Evolutionary conservation across 768 basidiomycete genomes (phyloP), one percentile per base, ranked within the genome.

Genomic region (Clavulina sp.): DNA sequence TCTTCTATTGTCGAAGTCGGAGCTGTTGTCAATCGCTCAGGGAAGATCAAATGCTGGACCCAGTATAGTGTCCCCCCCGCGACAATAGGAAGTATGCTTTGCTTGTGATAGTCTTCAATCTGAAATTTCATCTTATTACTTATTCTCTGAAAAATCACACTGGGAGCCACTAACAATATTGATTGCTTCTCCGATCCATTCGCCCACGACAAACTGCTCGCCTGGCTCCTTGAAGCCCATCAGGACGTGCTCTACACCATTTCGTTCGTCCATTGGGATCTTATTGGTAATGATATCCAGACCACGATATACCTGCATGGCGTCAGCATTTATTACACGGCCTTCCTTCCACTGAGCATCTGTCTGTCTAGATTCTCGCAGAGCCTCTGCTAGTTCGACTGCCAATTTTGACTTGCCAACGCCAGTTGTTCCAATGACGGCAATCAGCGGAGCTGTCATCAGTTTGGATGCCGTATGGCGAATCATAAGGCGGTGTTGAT

Each of bases 51-150:
- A 62, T 99, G 87, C 60, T 99, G 93, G 24, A 93, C 84, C 82
- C 92, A 99, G 62, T 99, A 99, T 3, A 87, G 78, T 2, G 95
- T 97, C 4, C 95, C 95, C 2, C 95, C 95, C 43, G 93, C 91
- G 4, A 93, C 70, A 52, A 99, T 84, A 0, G 95, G 93, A 4
- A 96, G 63, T 53, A 81, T 67, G 2, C 56, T 29, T 34, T 54
- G 43, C 32, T 41, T 50, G 26, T 58, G 57, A 33, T 47, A 53
- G 7, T 19, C n/a, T 24, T 54, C 50, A 16, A 58, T 58, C 57
- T 58, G 31, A 19, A 6, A 34, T 19, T 41, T 28, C 5, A 41
- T 7, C 19, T 38, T 19, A 38, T 38, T 7, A 38, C n/a, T n/a
- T n/a, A n/a, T n/a, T n/a, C 24, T 33, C 41, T n/a, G 28, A 50